A percentile compares a stretch with the other conserved stretches of the same genome.
Evolutionary conservation across 345 rosid species (phyloP).

Genomic region (Murraya koenigii): DNA sequence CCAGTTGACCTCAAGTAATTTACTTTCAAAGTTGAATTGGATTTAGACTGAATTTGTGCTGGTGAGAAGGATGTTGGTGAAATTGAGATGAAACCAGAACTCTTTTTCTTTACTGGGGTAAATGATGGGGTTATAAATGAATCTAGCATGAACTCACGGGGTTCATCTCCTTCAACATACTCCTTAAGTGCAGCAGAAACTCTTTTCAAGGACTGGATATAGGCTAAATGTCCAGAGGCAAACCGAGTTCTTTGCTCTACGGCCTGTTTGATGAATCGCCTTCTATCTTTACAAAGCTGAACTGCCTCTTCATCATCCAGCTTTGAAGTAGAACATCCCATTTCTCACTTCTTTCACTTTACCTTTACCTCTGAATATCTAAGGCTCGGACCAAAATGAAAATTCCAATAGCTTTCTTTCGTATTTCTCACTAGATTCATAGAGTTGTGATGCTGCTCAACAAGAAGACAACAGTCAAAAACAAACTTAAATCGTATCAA

Average conservation of each 20-base stretch:
- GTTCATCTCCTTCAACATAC: constrained; percentile 71
- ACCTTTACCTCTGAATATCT: constrained; percentile 14
- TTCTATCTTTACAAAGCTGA: constrained; percentile 89
- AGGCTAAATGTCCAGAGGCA: constrained; percentile 75
- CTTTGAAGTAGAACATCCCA: constrained; percentile 96
- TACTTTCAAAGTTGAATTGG: constrained; percentile 52
- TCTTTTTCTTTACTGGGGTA: constrained; percentile 61
- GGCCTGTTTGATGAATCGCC: constrained; percentile 82
- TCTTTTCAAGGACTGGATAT: constrained; percentile 72
- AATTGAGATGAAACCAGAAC: constrained; percentile 62
- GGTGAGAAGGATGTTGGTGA: constrained; percentile 54
- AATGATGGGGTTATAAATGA: constrained; percentile 55
- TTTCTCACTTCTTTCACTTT: constrained; percentile 28
- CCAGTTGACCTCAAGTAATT: constrained; percentile 68
- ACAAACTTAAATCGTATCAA: neutral
- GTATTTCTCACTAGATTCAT: constrained; percentile 35
- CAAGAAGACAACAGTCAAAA: constrained; percentile 14
- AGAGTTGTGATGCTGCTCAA: constrained; percentile 32
- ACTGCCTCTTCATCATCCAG: constrained; percentile 93
- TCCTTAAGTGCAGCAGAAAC: constrained; percentile 86
- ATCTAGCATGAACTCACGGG: constrained; percentile 59
- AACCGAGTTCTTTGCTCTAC: constrained; percentile 82
- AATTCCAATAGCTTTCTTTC: constrained; percentile 14
- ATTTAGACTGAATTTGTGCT: constrained; percentile 37
- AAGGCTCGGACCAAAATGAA: constrained; percentile 28